phyloP scores from a whole-genome alignment of 495 filamentous ascomycete species.

The Xylaria telfairii region DNA sequence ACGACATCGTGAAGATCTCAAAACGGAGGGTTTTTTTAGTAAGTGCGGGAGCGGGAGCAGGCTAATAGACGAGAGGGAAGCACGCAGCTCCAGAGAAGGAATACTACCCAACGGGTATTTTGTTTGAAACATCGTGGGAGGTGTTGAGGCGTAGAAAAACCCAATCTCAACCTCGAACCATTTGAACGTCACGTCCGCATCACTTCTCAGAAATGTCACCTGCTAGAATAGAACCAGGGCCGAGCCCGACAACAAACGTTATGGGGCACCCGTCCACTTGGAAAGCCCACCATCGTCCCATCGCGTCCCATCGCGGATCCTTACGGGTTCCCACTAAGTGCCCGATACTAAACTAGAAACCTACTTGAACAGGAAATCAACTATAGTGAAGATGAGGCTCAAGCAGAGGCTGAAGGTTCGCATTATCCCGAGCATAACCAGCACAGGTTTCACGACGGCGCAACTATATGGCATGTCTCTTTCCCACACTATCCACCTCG shows the following conservation, averaged over 20 bases:
- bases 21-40: neutral
- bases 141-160: neutral
- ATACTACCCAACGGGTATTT: slow-evolving; percentile 1
- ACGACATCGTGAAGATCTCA: slow-evolving; percentile 4
- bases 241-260: slow-evolving; percentile 5
- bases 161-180: slow-evolving; percentile 10
- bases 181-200: neutral
- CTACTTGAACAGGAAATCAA: neutral
- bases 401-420: neutral
- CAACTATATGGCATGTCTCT: neutral
- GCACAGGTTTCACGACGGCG: neutral
- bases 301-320: slow-evolving; percentile 11
- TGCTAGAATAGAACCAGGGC: slow-evolving; percentile 17
- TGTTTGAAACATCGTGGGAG: neutral
- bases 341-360: neutral
- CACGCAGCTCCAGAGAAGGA: neutral
- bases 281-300: slow-evolving; percentile 10
- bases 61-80: neutral
- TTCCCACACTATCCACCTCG: neutral
- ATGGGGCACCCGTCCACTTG: slow-evolving; percentile 16
- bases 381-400: slow-evolving; percentile 6
- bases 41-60: neutral
- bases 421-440: neutral
- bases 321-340: neutral
- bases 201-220: slow-evolving; percentile 3